phyloP scores from a whole-genome alignment of 2,329 filamentous ascomycete genomes.

The Fonsecaea pedrosoi region DNA sequence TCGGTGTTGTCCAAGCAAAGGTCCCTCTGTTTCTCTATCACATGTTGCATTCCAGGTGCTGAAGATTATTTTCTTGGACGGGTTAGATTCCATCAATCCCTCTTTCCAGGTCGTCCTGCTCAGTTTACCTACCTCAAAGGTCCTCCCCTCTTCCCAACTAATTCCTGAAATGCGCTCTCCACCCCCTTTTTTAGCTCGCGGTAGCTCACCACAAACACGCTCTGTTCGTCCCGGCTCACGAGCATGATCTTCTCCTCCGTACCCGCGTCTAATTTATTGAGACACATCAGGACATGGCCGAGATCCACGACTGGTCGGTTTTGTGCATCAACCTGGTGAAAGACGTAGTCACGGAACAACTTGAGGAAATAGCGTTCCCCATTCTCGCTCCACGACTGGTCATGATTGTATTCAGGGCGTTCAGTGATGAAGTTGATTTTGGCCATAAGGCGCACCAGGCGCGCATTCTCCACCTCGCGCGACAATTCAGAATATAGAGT shows the following conservation, averaged over 20 bases:
- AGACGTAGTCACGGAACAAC: slow-evolving; percentile 95
- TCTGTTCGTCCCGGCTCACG: slow-evolving; percentile 88
- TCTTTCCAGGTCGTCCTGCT: background rate
- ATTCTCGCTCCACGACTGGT: slow-evolving; percentile 84
- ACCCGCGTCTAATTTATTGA: slow-evolving; percentile 93
- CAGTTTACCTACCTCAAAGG: slow-evolving; percentile 12
- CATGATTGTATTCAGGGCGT: slow-evolving; percentile 80
- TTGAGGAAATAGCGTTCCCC: slow-evolving; percentile 92
- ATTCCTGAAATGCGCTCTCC: slow-evolving; percentile 66
- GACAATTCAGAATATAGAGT: slow-evolving; percentile 73
- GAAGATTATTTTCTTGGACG: background rate
- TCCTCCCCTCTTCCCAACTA: slow-evolving; percentile 47
- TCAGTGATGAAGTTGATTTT: slow-evolving; percentile 92
- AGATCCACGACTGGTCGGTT: slow-evolving; percentile 84
- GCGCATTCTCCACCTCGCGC: slow-evolving; percentile 87
- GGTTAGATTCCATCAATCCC: background rate
- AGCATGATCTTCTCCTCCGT: slow-evolving; percentile 84
- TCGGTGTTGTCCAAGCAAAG: background rate
- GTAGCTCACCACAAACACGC: slow-evolving; percentile 84
- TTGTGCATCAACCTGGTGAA: slow-evolving; percentile 89
- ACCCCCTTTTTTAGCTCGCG: slow-evolving; percentile 78
- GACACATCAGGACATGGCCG: slow-evolving; percentile 81
- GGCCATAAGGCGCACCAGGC: slow-evolving; percentile 77
- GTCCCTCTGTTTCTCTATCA: background rate
- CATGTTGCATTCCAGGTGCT: slow-evolving; percentile 42